These are phyloP conservation scores for Zygnema cylindricum DNA, from an alignment of 139 green algal species.

Conservation along the genomic window DNA sequence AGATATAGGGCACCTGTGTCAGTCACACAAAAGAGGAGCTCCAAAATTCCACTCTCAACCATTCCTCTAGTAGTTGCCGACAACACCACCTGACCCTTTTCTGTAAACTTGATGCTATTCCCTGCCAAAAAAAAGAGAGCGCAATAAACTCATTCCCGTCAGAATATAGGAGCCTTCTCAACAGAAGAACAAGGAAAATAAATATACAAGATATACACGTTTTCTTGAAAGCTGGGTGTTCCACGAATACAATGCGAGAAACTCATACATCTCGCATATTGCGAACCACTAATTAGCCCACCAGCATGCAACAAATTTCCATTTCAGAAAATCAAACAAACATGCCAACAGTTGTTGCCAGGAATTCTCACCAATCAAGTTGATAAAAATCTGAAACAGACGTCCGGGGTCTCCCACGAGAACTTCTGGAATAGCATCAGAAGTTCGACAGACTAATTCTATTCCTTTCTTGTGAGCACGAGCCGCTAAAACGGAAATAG, in stretches of 20 bases:
- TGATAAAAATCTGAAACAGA: conserved; percentile 56
- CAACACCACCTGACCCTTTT: conserved; percentile 37
- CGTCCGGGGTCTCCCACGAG: conserved; percentile 43
- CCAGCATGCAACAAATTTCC: no score
- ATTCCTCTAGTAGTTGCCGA: background rate
- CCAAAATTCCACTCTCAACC: background rate
- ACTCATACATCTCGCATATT: no score
- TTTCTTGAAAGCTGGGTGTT: no score
- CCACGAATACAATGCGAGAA: no score
- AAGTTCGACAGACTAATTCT: conserved; percentile 8
- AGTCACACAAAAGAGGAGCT: conserved; percentile 21
- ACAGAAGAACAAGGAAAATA: no score
- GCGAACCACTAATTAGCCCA: no score
- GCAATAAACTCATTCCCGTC: no score
- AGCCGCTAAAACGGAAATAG: conserved; percentile 29
- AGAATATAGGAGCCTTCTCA: no score
- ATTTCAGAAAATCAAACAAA: no score
- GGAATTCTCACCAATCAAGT: conserved; percentile 31
- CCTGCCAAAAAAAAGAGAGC: conserved; percentile 33
- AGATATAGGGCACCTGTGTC: conserved; percentile 41
- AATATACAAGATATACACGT: no score
- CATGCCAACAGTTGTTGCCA: background rate
- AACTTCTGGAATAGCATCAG: conserved; percentile 11
- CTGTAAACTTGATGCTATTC: conserved; percentile 52
- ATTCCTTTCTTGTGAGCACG: conserved; percentile 37